Evolutionary conservation across 2,329 filamentous ascomycete genomes (phyloP).

Genomic region (Trichoderma simmonsii): DNA sequence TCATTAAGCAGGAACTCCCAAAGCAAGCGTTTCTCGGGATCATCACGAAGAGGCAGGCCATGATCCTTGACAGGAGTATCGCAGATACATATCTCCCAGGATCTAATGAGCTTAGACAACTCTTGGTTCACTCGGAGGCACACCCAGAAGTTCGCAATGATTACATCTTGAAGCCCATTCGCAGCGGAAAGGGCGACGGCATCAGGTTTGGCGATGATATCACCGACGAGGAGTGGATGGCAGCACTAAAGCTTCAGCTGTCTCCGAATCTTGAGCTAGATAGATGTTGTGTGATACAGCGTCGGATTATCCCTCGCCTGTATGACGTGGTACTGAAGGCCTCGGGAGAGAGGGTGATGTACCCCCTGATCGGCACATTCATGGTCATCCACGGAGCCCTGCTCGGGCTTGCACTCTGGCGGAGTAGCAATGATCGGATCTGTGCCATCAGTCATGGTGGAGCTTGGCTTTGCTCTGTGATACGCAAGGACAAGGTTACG

Average conservation of each 20-base stretch:
- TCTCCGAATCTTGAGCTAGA: conserved; percentile 13
- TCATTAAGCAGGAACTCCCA: conserved; percentile 35
- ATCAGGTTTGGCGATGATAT: conserved; percentile 41
- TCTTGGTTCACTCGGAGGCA: conserved; percentile 20
- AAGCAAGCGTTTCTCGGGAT: conserved; percentile 26
- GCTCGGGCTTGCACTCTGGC: conserved; percentile 33
- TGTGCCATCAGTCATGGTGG: conserved; percentile 34
- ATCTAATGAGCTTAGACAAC: conserved; percentile 25
- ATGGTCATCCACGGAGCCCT: conserved; percentile 30
- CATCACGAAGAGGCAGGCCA: conserved; percentile 29
- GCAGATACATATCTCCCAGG: conserved; percentile 36
- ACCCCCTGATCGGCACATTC: conserved; percentile 35
- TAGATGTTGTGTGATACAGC: conserved; percentile 30
- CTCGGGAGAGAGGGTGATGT: conserved; percentile 25
- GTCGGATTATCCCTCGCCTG: conserved; percentile 29
- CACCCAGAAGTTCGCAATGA: conserved; percentile 23
- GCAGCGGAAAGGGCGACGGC: conserved; percentile 38
- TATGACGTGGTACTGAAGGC: conserved; percentile 33
- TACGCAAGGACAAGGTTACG: background rate
- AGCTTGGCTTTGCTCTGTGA: conserved; percentile 35
- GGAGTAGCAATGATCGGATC: conserved; percentile 31
- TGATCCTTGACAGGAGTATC: conserved; percentile 28
- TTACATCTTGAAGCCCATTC: conserved; percentile 39
- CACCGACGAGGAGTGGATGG: conserved; percentile 28
- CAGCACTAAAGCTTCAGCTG: conserved; percentile 23